phyloP scores from a whole-genome alignment of 495 filamentous ascomycete species.

The Corynascus novoguineensis region DNA sequence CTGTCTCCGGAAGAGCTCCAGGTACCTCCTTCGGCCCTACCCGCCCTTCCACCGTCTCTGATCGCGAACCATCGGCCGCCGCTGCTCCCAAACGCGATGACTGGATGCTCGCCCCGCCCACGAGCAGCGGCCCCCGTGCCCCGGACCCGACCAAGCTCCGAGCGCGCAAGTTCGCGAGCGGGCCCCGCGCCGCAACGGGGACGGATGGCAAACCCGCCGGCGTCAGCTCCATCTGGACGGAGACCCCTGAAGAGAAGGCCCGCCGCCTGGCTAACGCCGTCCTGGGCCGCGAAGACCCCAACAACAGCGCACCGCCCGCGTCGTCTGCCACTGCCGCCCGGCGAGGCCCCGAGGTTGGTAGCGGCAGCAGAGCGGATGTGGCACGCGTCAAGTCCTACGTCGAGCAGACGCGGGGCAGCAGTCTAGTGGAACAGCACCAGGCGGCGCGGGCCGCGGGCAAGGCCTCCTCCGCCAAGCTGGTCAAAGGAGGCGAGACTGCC shows the following conservation, averaged over 20 bases:
- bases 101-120: constrained; percentile 92
- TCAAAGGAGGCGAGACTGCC: background rate
- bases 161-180: constrained; percentile 67
- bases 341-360: constrained; percentile 3
- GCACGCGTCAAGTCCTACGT: constrained; percentile 32
- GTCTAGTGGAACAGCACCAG: constrained; percentile 60
- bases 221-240: constrained; percentile 73
- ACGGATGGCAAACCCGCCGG: constrained; percentile 44
- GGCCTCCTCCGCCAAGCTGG: background rate
- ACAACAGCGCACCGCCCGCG: background rate
- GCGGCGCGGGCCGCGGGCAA: constrained; percentile 17
- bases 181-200: constrained; percentile 13
- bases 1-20: constrained; percentile 13
- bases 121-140: constrained; percentile 55
- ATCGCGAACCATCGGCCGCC: constrained; percentile 26
- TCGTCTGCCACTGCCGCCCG: background rate
- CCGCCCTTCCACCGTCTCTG: constrained; percentile 16
- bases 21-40: constrained; percentile 21
- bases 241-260: constrained; percentile 84
- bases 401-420: constrained; percentile 53
- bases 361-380: constrained; percentile 16
- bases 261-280: constrained; percentile 76
- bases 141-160: constrained; percentile 76
- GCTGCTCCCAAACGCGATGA: constrained; percentile 59
- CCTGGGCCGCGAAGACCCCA: constrained; percentile 57